Conservation (phyloP, 805 yeast species). For the Lipomyces spencermartinsiae region DNA sequence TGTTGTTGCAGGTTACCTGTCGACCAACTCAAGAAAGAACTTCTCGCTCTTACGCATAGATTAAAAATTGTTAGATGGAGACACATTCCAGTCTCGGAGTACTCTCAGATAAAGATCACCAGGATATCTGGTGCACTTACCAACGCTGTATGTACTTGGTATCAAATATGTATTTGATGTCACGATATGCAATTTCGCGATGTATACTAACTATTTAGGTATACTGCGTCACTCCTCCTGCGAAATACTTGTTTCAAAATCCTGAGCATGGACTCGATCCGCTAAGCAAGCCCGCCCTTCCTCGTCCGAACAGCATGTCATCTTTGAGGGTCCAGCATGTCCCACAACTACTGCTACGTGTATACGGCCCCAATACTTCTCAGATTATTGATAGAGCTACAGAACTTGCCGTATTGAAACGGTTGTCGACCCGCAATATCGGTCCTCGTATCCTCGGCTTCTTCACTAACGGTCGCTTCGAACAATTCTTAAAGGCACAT, state of each 20-base stretch:
- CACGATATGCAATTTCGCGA: not conserved
- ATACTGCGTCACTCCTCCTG: conserved; percentile 71
- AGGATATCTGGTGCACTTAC: conserved; percentile 94
- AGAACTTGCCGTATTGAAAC: conserved; percentile 74
- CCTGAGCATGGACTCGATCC: conserved; percentile 10
- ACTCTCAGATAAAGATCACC: conserved; percentile 55
- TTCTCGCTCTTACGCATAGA: conserved; percentile 24
- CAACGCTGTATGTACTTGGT: conserved; percentile 63
- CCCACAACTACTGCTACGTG: conserved; percentile 73
- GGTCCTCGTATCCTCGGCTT: conserved; percentile 92
- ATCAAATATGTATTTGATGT: conserved; percentile 42
- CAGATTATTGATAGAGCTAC: conserved; percentile 83
- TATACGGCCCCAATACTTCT: conserved; percentile 88
- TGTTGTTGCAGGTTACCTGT: conserved; percentile 17
- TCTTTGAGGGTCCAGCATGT: conserved; percentile 37
- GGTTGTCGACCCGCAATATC: conserved; percentile 76
- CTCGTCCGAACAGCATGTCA: conserved; percentile 31
- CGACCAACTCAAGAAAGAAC: conserved; percentile 28
- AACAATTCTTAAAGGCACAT: conserved; percentile 84
- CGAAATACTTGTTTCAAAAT: conserved; percentile 33
- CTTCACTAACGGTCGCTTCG: conserved; percentile 90
- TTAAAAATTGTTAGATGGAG: conserved; percentile 83
- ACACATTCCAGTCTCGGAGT: conserved; percentile 52
- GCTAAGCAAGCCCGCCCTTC: conserved; percentile 16
- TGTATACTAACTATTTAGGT: conserved; percentile 23